Base-by-base conservation (phyloP, 352 stramenopile genomes). In the Globisporangium spinosum region DNA sequence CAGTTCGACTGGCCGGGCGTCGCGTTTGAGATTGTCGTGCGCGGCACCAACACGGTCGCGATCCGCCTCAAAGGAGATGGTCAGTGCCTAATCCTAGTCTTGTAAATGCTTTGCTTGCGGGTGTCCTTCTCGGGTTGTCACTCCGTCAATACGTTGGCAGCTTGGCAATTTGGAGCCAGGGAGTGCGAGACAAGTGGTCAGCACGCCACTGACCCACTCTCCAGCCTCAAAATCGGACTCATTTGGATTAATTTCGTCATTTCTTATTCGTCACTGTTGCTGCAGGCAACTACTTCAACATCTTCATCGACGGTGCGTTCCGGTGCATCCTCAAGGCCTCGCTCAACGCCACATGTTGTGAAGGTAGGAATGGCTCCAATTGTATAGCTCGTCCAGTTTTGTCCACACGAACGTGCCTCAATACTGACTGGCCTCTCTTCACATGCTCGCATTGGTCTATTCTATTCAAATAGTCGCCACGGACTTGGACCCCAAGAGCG, bases 201-300 rank as follows among this genome's bases (percentile, higher is more conserved):
- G 65, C 65, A 65, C 65, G 55, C n/a, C 23, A 15, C 22, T 38
- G 49, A 38, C 35, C 56, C 60, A 71, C 61, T 71, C 43, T 71
- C 67, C 23, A 61, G 25, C 43, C 54, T 56, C 35, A 62, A 51
- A 51, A 23, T 32, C 20, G 45, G 45, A 67, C 27, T 10, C 45
- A 40, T 40, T 47, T 22, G 22, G 6, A n/a, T 66, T 40, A 38
- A 23, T 22, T 38, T 59, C 22, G 29, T 58, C 29, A 34, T 54
- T 17, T 43, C 27, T 60, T 17, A 62, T 47, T 66, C 17, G 2
- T 61, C 38, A 9, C 15, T 20, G 40, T 12, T 58, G 22, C 27
- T 57, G 22, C 72, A 93, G 88, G 88, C 53, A 95, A 95, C 70
- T 95, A 94, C 68, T 95, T 95, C 58, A 95, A 95, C 56, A 79